phyloP scores from a whole-genome alignment of 305 asterid genomes.

The Fraxinus paxiana region DNA sequence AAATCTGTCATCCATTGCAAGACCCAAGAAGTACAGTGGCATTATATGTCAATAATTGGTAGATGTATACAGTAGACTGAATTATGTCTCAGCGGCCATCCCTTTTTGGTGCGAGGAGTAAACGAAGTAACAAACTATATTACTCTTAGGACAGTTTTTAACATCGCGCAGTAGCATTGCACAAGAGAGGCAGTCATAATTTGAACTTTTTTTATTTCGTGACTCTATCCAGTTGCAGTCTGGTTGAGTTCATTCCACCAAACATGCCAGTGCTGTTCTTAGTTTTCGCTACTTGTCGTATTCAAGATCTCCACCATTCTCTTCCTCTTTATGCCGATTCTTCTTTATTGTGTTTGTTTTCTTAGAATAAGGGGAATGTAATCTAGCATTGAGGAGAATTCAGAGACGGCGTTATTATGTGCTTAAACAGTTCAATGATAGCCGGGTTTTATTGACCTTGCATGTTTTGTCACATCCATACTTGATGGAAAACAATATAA shows the following conservation, averaged over 20 bases:
- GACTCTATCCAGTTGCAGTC: not conserved
- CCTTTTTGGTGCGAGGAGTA: not conserved
- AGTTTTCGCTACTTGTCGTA: not conserved
- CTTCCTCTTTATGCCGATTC: not conserved
- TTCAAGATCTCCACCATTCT: not conserved
- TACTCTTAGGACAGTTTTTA: not conserved
- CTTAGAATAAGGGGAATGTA: not conserved
- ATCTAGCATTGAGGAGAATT: not conserved
- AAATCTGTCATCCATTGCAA: constrained; percentile 1
- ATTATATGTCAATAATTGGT: constrained; percentile 33
- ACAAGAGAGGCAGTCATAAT: not conserved
- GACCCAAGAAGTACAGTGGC: constrained; percentile 14
- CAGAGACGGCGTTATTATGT: not conserved
- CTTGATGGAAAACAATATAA: not conserved
- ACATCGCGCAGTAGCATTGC: not conserved
- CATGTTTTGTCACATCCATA: not conserved
- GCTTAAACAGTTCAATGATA: not conserved
- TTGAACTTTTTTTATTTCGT: not conserved
- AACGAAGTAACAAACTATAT: not conserved
- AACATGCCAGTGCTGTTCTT: not conserved
- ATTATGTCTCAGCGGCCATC: not conserved
- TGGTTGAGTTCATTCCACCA: not conserved
- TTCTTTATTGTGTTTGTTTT: not conserved
- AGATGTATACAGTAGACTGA: not conserved
- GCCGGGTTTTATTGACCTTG: not conserved